A percentile compares a stretch with the other conserved stretches of the same genome.
Evolutionary conservation across 1,284 basidiomycete genomes (phyloP).

Genomic region (Heterobasidion occidentale): DNA sequence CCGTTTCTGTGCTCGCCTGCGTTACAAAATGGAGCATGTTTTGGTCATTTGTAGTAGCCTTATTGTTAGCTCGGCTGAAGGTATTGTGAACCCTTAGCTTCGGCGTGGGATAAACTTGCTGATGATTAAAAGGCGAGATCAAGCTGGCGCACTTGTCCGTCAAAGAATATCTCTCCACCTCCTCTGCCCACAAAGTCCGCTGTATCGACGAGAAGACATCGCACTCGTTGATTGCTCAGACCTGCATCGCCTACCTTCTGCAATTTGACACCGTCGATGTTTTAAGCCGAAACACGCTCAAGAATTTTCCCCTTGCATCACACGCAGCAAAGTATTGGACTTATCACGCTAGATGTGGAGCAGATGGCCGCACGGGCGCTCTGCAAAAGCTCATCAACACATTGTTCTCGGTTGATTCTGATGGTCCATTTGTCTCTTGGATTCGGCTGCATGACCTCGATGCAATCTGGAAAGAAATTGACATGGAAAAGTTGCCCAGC

Average conservation of each 20-base stretch:
- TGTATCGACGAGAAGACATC: background rate
- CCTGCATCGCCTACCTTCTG: background rate
- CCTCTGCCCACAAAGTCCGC: background rate
- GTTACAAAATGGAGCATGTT: too few species aligned
- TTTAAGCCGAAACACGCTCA: background rate
- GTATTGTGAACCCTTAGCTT: too few species aligned
- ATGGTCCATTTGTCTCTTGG: background rate
- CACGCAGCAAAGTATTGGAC: background rate
- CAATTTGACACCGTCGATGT: background rate
- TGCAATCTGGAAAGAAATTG: too few species aligned
- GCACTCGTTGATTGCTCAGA: background rate
- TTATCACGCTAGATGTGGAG: background rate
- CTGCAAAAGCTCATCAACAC: background rate
- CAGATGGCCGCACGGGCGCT: background rate
- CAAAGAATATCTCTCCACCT: background rate
- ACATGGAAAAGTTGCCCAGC: too few species aligned
- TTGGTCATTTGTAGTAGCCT: too few species aligned
- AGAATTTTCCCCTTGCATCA: background rate
- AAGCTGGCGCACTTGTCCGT: background rate
- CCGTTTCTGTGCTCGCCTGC: too few species aligned
- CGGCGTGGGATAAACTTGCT: too few species aligned
- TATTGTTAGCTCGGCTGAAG: too few species aligned
- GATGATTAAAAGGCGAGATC: too few species aligned
- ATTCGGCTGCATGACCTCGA: background rate
- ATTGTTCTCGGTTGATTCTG: background rate